Base-by-base conservation (phyloP, 495 filamentous ascomycete genomes). In the Talaromyces wortmannii region DNA sequence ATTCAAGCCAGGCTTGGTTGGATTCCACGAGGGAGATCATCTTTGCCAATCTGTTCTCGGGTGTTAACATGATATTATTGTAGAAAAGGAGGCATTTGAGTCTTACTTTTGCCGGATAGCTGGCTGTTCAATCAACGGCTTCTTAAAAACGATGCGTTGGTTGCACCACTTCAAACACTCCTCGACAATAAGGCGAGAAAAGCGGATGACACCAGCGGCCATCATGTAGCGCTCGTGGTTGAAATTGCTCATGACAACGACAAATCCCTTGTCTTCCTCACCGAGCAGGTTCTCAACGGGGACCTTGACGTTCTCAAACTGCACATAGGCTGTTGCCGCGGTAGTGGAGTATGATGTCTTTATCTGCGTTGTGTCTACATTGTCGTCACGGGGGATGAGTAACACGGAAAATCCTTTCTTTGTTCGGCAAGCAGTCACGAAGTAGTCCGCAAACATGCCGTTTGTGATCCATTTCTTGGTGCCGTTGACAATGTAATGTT, bases 381-480 rank as follows among this genome's bases (percentile, higher is more conserved):
- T 73, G 57, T 89, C 88, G 48, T 79, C 78, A 53, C 88, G 80
- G 55, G 84, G 80, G 56, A 95, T 86, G 52, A 95, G 72, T 1
- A 95, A 68, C 7, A 95, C 89, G 3, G 81, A 84, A 56, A 92
- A 84, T 17, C 88, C 90, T 72, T 92, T 92, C 47, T 84, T 85
- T 3, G 90, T 95, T 60, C 82, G 83, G 64, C 90, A 91, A 33
- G 84, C 90, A 15, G 81, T 84, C 49, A 92, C 87, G 63, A 95
- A 95, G 72, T 91, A 92, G 67, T 92, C 89, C 59, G 75, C 76
- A 67, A 83, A 92, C 71, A 84, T 84, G 56, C 89, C 90, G 76
- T 95, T 95, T 42, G 90, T 95, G 71, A 92, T 92, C 89, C 90
- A 95, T 72, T 92, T 92, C 78, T 92, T 95, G 60, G 88, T 92